phyloP scores from a whole-genome alignment of 2,329 filamentous ascomycete genomes.

The Pseudocercospora cruenta region DNA sequence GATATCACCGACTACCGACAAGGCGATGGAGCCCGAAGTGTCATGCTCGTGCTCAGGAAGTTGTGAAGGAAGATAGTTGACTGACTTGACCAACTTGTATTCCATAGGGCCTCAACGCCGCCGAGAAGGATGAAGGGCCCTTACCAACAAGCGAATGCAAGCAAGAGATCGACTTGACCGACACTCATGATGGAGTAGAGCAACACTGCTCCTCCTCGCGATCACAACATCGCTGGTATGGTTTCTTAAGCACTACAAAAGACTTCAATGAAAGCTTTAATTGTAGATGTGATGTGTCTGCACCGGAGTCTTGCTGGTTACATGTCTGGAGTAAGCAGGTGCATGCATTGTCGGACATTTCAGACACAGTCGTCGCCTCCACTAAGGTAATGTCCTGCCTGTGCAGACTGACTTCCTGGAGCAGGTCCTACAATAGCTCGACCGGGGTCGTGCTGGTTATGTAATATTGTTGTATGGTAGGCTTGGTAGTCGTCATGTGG shows the following conservation, averaged over 20 bases:
- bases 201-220: conserved; percentile 2
- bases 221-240: conserved; percentile 10
- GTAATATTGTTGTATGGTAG: neutral
- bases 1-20: conserved; percentile 40
- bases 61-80: conserved; percentile 10
- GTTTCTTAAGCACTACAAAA: neutral
- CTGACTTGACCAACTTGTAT: conserved; percentile 3
- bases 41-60: conserved; percentile 34
- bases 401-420: neutral
- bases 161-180: conserved; percentile 3
- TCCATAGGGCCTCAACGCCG: conserved; percentile 10
- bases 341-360: neutral
- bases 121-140: neutral
- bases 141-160: conserved; percentile 8
- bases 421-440: neutral
- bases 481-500: neutral
- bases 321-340: neutral
- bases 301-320: neutral
- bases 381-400: neutral
- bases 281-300: neutral
- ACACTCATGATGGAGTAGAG: conserved; percentile 1
- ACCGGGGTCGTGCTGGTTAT: neutral
- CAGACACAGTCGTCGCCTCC: neutral
- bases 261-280: neutral
- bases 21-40: conserved; percentile 23